These are phyloP conservation scores for Hypoxylon sp. DNA, from an alignment of 2,329 filamentous ascomycete genomes.

Conservation along the genomic window DNA sequence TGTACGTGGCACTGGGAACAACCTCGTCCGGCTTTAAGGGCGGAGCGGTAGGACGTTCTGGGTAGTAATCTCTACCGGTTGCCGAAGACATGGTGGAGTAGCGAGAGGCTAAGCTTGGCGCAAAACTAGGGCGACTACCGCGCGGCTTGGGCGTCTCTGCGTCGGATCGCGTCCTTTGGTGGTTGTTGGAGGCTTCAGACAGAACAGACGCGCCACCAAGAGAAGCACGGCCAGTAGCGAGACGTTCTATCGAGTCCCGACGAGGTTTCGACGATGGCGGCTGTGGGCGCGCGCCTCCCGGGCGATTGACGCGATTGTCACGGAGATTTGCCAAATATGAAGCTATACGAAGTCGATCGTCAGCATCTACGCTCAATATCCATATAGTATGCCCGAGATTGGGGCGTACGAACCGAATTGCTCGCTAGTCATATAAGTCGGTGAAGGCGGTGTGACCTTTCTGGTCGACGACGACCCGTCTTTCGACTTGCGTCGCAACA, in stretches of 20 bases:
- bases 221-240: constrained; percentile 42
- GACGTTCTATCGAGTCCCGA: constrained; percentile 43
- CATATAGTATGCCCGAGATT: constrained; percentile 8
- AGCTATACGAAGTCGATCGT: constrained; percentile 54
- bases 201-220: constrained; percentile 42
- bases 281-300: constrained; percentile 74
- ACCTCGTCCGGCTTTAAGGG: constrained; percentile 66
- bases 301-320: constrained; percentile 70
- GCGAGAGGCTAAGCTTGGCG: constrained; percentile 58
- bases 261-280: constrained; percentile 49
- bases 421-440: constrained; percentile 71
- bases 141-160: constrained; percentile 35
- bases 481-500: constrained; percentile 44
- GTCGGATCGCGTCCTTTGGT: constrained; percentile 37
- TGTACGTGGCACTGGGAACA: constrained; percentile 72
- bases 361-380: constrained; percentile 15
- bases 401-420: constrained; percentile 64
- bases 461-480: constrained; percentile 50
- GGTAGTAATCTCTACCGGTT: constrained; percentile 61
- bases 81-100: constrained; percentile 55
- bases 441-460: constrained; percentile 67
- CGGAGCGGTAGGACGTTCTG: constrained; percentile 47
- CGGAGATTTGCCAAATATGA: constrained; percentile 76
- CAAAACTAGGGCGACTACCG: constrained; percentile 52
- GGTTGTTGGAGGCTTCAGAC: constrained; percentile 46